A percentile compares a stretch with the other conserved stretches of the same genome.
Conservation (phyloP, 306 rosid genomes). For the barrel medic (Medicago truncatula) region MtrunA17r5.0-ANR NC_053045.1:33596501-33597000, state of each 20-base stretch:
- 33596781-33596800: conserved; percentile 13
- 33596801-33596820: conserved; percentile 18
- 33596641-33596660: not conserved
- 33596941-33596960: conserved; percentile 22
- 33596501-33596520: conserved; percentile 55
- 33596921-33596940: not conserved
- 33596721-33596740: conserved; percentile 6
- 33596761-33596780: not conserved
- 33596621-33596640: not conserved
- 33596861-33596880: not conserved
- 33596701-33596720: not conserved
- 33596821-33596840: conserved; percentile 24
- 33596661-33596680: conserved; percentile 3
- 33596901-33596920: conserved; percentile 2
- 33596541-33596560: conserved; percentile 23
- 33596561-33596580: conserved; percentile 6
- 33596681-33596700: conserved; percentile 10
- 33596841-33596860: not conserved
- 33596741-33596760: conserved; percentile 5
- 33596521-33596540: conserved; percentile 35
- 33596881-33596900: not conserved
- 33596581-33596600: conserved; percentile 4
- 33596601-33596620: conserved; percentile 24
- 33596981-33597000: conserved; percentile 23
- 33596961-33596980: conserved; percentile 11